Evolutionary conservation across 495 filamentous ascomycete genomes (phyloP).

Genomic region (Penicillium manginii): DNA sequence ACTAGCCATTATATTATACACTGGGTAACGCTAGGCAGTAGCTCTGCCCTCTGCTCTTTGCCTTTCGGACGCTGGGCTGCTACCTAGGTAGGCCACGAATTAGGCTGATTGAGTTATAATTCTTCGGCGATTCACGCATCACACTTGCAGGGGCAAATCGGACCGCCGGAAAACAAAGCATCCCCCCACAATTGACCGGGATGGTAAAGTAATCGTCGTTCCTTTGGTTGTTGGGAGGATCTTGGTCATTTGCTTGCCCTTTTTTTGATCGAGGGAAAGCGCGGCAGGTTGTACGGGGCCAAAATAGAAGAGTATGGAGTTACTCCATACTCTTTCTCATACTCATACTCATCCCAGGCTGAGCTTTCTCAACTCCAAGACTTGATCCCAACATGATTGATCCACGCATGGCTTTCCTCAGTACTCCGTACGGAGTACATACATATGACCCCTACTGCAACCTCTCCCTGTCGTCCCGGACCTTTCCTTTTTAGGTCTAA

Average conservation of each 20-base stretch:
- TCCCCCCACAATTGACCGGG: conserved; percentile 8
- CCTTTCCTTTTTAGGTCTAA: neutral
- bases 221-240: neutral
- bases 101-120: neutral
- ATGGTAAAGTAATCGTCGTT: neutral
- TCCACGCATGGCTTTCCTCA: too few species aligned
- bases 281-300: conserved; percentile 12
- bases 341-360: too few species aligned
- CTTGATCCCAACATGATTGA: too few species aligned
- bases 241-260: neutral
- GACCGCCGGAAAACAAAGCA: conserved; percentile 9
- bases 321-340: too few species aligned
- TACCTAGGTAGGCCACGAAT: neutral
- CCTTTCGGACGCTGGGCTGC: neutral
- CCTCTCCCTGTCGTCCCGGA: too few species aligned
- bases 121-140: conserved; percentile 7
- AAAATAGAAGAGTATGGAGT: too few species aligned
- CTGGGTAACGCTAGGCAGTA: neutral
- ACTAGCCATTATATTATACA: too few species aligned
- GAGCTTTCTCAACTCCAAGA: too few species aligned
- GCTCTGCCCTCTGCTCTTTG: neutral
- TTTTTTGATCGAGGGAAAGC: conserved; percentile 11
- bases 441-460: too few species aligned
- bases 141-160: conserved; percentile 15
- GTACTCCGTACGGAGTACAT: too few species aligned